A percentile compares a stretch with the other conserved stretches of the same genome.
Conservation (phyloP, 139 green algal species). For the Chlorella sp. region DNA sequence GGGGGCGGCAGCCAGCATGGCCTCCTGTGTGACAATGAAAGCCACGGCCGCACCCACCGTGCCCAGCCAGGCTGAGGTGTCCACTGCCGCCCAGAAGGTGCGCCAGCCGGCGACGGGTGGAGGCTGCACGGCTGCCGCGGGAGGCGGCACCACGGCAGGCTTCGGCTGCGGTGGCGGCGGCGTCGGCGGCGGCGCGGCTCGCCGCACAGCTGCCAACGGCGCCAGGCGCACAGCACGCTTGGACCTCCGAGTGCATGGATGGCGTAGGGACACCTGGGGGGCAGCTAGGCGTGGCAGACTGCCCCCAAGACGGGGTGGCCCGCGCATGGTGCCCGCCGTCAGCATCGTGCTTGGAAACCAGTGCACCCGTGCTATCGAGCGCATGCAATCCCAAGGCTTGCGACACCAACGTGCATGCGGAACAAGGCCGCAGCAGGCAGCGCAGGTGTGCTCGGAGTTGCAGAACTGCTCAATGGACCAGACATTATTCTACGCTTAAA, state of each 20-base stretch:
- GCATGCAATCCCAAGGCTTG: too few species aligned
- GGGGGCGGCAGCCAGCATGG: conserved; percentile 44
- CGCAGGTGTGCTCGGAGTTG: too few species aligned
- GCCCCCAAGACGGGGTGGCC: too few species aligned
- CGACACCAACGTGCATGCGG: too few species aligned
- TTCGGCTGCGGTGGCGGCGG: background rate
- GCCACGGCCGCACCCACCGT: conserved; percentile 51
- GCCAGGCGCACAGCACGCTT: background rate
- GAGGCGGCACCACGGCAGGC: background rate
- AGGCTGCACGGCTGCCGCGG: too few species aligned
- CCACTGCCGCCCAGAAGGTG: conserved; percentile 52
- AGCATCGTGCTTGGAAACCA: too few species aligned
- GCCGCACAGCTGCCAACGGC: background rate
- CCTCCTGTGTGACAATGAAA: conserved; percentile 60
- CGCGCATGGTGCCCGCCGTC: too few species aligned
- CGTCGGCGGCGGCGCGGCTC: background rate
- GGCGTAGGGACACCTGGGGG: background rate
- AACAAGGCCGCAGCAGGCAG: too few species aligned
- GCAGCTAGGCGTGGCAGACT: background rate
- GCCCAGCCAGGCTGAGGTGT: conserved; percentile 54
- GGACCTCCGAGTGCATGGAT: background rate
- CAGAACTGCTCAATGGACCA: too few species aligned
- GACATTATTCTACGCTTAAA: too few species aligned
- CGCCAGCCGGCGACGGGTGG: conserved; percentile 23
- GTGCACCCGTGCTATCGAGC: too few species aligned